Evolutionary conservation across 768 basidiomycete genomes (phyloP).

Genomic region (Rhodotorula toruloides): DNA sequence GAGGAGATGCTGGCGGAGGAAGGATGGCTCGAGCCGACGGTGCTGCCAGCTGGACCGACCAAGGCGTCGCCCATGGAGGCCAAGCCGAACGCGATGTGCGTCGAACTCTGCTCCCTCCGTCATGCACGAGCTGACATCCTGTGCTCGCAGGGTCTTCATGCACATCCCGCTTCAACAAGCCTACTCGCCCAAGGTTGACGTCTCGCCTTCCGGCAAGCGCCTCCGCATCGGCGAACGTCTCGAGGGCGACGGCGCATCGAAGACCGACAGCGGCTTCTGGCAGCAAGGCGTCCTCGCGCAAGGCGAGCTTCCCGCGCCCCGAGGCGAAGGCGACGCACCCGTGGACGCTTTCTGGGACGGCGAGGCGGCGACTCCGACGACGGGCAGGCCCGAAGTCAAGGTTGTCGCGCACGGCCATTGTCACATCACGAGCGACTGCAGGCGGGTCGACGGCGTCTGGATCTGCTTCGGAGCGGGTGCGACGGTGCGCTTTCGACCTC

Average conservation of each 20-base stretch:
- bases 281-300: conserved; percentile 72
- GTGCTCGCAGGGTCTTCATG: neutral
- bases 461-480: conserved; percentile 77
- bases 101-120: conserved; percentile 90
- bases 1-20: conserved; percentile 2
- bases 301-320: conserved; percentile 57
- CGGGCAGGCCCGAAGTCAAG: conserved; percentile 35
- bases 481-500: neutral
- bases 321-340: conserved; percentile 61
- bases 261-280: conserved; percentile 74
- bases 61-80: conserved; percentile 53
- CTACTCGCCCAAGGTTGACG: conserved; percentile 63
- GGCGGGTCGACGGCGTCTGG: conserved; percentile 80
- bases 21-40: conserved; percentile 1
- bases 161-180: conserved; percentile 77
- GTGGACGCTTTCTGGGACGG: conserved; percentile 39
- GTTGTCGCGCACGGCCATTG: conserved; percentile 85
- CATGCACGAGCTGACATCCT: conserved; percentile 43
- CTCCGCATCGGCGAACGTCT: conserved; percentile 67
- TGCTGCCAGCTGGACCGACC: conserved; percentile 14
- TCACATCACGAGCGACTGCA: conserved; percentile 61
- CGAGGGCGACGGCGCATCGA: conserved; percentile 61
- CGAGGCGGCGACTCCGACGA: conserved; percentile 20
- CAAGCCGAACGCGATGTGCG: conserved; percentile 96
- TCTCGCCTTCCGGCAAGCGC: conserved; percentile 56